Conservation (phyloP, 2,329 filamentous ascomycete species). For the Apiospora koreana region DNA sequence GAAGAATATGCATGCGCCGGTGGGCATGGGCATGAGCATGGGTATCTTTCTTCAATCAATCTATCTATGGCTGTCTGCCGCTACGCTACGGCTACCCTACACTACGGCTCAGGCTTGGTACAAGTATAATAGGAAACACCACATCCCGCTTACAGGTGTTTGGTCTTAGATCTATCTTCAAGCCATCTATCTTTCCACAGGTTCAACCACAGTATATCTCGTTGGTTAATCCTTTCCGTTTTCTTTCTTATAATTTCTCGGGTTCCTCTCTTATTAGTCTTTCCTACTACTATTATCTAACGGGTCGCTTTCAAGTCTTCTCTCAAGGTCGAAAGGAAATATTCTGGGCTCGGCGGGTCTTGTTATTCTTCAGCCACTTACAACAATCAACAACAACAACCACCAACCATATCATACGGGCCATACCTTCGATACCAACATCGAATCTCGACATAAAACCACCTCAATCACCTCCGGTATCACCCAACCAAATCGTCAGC, state of each 20-base stretch:
- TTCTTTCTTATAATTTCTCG: constrained; percentile 22
- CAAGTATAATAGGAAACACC: constrained; percentile 19
- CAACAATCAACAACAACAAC: constrained; percentile 18
- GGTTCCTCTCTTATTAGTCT: constrained; percentile 6
- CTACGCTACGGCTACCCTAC: not conserved
- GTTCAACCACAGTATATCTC: constrained; percentile 14
- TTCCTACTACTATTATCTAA: constrained; percentile 19
- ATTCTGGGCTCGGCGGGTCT: not conserved
- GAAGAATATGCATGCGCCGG: not conserved
- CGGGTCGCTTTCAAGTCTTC: constrained; percentile 16
- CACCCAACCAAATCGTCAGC: no score
- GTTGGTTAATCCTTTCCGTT: constrained; percentile 27
- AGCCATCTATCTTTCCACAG: constrained; percentile 15
- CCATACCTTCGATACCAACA: not conserved
- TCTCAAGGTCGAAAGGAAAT: constrained; percentile 13
- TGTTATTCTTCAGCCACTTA: constrained; percentile 18
- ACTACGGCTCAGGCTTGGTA: no score
- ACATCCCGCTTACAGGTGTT: constrained; percentile 23
- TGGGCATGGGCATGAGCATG: not conserved
- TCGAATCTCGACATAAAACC: not conserved
- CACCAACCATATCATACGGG: constrained; percentile 16
- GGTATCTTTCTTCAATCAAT: not conserved
- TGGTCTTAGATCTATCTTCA: constrained; percentile 23
- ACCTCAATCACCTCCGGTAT: not conserved
- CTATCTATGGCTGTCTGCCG: not conserved